Base-by-base conservation (phyloP, 2,329 filamentous ascomycete species). In the Neopestalotiopsis sp. region DNA sequence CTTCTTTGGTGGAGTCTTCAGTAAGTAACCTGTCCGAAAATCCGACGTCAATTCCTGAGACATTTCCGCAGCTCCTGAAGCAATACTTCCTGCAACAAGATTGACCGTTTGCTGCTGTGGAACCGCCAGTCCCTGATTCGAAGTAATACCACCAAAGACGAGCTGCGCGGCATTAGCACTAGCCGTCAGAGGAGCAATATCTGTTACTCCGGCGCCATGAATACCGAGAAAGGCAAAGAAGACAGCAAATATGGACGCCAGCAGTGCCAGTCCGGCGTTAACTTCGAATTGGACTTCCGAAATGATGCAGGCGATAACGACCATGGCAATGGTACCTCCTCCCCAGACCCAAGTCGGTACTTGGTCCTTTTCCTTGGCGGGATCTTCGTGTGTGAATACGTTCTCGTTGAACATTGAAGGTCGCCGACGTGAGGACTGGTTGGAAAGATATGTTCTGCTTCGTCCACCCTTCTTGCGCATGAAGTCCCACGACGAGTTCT, bases 131-230 rank as follows among this genome's bases (percentile, higher is more conserved):
- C 85, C 80, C 68, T 86, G 82, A 71, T 86, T 84, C 53, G 85
- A 84, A 45, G 90, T 91, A 38, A 89, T 89, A 65, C 87, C 90
- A 72, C 90, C 90, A 61, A 91, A 89, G 67, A 92, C 85, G 68
- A 92, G 87, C 81, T 92, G 90, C 1, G 89, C 90, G 4, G 90
- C 90, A 79, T 92, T 92, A 72, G 89, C 86, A 0, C 89, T 89
- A 3, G 90, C 89, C 3, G 90, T 92, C 2, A 92, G 81, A 0
- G 90, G 90, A 0, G 90, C 89, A 73, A 87, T 87, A 73, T 90
- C 88, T 17, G 85, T 88, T n/a, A 87, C 85, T 69, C 85, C 88
- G 38, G 86, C 85, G 75, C 87, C 88, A 76, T 90, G 88, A 71
- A 90, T 88, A 61, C 87, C 87, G 30, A 90, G 80, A 81, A 90